Evolutionary conservation across 768 basidiomycete species (phyloP), one percentile per base, ranked within the genome.

Genomic region (Podaxis sp.): DNA sequence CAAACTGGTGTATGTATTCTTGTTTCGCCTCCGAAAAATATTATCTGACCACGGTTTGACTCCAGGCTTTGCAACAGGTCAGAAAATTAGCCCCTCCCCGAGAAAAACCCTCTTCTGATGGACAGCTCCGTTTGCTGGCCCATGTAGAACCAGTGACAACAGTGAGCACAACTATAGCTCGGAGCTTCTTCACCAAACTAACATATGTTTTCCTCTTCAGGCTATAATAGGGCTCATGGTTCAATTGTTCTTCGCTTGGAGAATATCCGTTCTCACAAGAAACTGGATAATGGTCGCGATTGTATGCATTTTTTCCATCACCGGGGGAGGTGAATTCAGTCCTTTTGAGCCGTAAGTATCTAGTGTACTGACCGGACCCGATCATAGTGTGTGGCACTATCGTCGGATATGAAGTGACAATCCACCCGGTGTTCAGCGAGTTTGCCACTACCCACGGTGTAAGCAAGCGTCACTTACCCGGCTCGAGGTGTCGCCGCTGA

Each of bases 201-300:
- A 64, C 44, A 38, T 4, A 7, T 4, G 7, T 21, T 32, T n/a
- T 48, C 16, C 21, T 3, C 32, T 32, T 13, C 47, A 82, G 81
- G 79, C 74, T 2, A 72, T 82, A 55, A 78, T 79, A 25, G 78
- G 77, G 1, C 63, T 72, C 4, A 64, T 74, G 11, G 79, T 81
- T 5, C 80, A 82, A 55, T 55, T 76, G 3, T 83, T 82, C 65
- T 81, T 80, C 50, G 79, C 79, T 3, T 74, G 72, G 73, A 66
- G 72, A 18, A 61, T 74, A 48, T 62, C 64, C 23, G 67, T 71
- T 6, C 61, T 74, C 5, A 72, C 72, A 11, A 63, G 59, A 6
- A 72, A 61, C 59, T 62, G 60, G 54, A 38, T 50, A 1, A 46
- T 68, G 2, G 60, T 66, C n/a, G 48, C 36, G 10, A 11, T 69